Evolutionary conservation across 148 eudicot genomes (phyloP), one percentile per base, ranked within the genome.

Genomic region (Silene latifolia): DNA sequence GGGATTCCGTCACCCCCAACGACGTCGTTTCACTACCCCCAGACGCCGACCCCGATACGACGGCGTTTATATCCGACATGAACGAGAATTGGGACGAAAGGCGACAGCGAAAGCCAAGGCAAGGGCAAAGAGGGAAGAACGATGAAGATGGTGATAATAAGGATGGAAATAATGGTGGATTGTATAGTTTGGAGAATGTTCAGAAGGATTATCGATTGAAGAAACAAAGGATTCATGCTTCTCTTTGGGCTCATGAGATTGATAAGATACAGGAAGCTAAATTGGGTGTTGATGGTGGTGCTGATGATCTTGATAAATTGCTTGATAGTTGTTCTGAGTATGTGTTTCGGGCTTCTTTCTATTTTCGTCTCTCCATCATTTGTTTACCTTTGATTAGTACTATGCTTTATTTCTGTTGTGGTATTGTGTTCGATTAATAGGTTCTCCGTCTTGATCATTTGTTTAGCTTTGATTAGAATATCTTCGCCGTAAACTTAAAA

Each of bases 261-360:
- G 93, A 92, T 77, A 86, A 83, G 76, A 79, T 86, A 74, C 87
- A 92, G 71, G 97, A 92, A 78, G 89, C 92, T 8, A 95, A 89
- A 61, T 82, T 95, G 84, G 91, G 87, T 59, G 83, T 51, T 53
- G 3, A 17, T 20, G 85, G 80, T 47, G 82, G 69, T 1, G 80
- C 75, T 18, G 90, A 92, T 83, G 89, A 89, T 68, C 88, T 95
- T 29, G 96, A 92, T 46, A 89, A 82, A 76, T 59, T 95, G 71
- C 96, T 95, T 24, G 91, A 92, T 82, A 87, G 88, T 60, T 89
- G 93, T 78, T 95, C 97, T 72, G 92, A 90, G 99, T 95, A 82
- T 58, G 90, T 58, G 90, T 67, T 59, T 21, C 18, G 9, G 42
- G 24, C 72, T 15, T 17, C 11, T 65, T 65, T 4, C 27, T 4